Evolutionary conservation across 208 protist genomes (phyloP).

Genomic region (Trichomonas gallinae): DNA sequence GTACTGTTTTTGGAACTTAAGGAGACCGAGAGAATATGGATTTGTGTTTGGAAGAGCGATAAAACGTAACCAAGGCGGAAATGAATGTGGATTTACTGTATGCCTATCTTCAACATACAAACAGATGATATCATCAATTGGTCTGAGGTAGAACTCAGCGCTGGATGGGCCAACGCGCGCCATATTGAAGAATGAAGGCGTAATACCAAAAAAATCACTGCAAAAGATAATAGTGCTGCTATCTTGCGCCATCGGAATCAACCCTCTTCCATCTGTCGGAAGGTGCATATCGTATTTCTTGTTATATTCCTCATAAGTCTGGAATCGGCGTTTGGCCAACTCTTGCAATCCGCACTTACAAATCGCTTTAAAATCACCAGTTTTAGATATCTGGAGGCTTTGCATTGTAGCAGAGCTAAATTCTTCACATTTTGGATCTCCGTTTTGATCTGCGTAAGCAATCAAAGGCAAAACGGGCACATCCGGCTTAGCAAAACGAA

Average conservation of each 20-base stretch:
- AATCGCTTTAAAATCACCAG: neutral
- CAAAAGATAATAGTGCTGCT: neutral
- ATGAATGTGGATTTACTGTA: neutral
- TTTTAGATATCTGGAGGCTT: neutral
- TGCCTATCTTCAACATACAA: neutral
- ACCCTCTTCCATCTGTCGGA: neutral
- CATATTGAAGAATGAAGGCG: neutral
- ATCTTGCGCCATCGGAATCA: neutral
- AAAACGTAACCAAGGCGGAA: neutral
- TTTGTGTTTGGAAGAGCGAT: neutral
- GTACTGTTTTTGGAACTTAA: neutral
- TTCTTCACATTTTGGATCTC: neutral
- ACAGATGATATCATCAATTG: neutral
- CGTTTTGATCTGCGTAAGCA: neutral
- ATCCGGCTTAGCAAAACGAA: neutral
- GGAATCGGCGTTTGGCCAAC: neutral
- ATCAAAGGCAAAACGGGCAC: neutral
- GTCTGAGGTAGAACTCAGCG: neutral
- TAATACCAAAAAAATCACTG: neutral
- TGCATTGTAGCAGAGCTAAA: neutral
- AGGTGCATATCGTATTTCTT: neutral
- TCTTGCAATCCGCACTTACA: neutral
- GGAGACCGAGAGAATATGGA: neutral
- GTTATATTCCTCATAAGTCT: neutral
- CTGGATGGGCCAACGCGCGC: neutral